phyloP scores from a whole-genome alignment of 257 asterid species.

The Pogostemon cablin region DNA sequence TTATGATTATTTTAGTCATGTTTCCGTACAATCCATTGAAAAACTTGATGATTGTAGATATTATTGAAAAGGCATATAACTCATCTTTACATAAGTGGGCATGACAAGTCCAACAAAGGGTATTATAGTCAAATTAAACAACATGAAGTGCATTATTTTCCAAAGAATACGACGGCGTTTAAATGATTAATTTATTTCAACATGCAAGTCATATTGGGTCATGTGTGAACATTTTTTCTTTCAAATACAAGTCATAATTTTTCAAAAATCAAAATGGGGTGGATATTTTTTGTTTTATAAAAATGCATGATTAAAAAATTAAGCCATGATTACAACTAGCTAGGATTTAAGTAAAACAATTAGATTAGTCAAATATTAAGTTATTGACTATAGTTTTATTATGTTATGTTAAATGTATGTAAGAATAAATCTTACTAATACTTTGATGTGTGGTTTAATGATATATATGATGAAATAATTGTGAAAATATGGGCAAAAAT shows the following conservation, averaged over 20 bases:
- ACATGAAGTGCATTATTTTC: no score
- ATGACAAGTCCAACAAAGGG: no score
- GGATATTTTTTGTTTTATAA: neutral
- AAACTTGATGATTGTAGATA: no score
- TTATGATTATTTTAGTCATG: no score
- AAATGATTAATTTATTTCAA: no score
- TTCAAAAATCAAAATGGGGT: neutral
- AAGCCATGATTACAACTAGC: neutral
- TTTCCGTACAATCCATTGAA: no score
- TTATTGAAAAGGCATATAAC: no score
- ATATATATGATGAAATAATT: neutral
- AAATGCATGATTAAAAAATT: neutral
- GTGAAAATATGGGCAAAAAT: conserved; percentile 34
- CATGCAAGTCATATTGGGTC: no score
- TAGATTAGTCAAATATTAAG: neutral
- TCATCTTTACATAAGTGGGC: no score
- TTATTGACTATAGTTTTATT: neutral
- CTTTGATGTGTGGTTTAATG: neutral
- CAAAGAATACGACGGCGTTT: no score
- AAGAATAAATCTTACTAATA: conserved; percentile 2
- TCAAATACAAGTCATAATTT: neutral
- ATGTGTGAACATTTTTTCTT: no score
- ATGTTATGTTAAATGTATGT: neutral
- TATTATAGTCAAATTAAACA: no score
- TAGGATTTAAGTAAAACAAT: neutral